Base-by-base conservation (phyloP, 257 asterid genomes). In the Cordia subcordata region DNA sequence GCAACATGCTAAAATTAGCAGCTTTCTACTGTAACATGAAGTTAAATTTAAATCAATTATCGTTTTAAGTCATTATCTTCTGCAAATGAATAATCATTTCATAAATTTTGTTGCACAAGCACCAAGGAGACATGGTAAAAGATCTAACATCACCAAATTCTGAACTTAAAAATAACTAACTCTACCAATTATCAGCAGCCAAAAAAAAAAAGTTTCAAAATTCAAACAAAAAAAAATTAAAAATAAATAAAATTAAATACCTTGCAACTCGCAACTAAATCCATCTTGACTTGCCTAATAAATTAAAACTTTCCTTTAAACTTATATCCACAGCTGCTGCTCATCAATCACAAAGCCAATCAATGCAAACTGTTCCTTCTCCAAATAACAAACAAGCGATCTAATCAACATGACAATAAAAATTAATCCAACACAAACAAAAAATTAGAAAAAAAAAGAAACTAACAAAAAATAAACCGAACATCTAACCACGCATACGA, bases 231-330 rank as follows among this genome's bases (percentile, higher is more conserved):
- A 57, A 15, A 19, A 53, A 53, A 22, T 21, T 37, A 61, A 42
- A 53, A 15, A 19, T 55, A 53, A 22, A 35, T 37, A 61, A 42
- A 53, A 11, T 14, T n/a, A 62, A 27, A 60, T 59, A 90, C 98
- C 95, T 84, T 90, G 87, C 95, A 88, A 66, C 82, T 80, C 45
- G 85, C 75, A 61, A 69, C 81, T 84, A 80, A 71, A 86, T 90
- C 98, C 98, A 90, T 90, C 75, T 62, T 60, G 38, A 3, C 17
- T 8, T 3, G 47, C 3, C 8, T 20, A 12, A 53, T 21, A 53
- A 20, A 20, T 53, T 13, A 21, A 11, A 37, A 1, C 10, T 14
- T 42, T 14, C 47, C 47, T 42, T 42, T 8, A 14, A 42, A 42
- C 47, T 42, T 42, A 42, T 27, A 27, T 1, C 35, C 35, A 27